A percentile compares a stretch with the other conserved stretches of the same genome.
Conservation (phyloP, 192 early-diverging fungal genomes). For the Rhizophagus prolifer region DNA sequence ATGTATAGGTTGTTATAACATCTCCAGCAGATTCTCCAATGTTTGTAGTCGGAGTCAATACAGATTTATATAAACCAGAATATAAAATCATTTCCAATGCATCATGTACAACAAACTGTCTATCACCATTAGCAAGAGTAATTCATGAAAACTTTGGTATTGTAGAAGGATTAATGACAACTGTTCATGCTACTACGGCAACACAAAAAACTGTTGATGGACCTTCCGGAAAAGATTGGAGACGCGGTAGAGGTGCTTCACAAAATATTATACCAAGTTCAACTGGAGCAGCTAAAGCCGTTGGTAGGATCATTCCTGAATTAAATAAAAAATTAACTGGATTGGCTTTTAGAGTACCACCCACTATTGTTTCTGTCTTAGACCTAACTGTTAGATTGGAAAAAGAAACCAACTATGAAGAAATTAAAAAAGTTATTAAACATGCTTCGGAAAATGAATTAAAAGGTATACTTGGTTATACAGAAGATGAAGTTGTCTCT, state of each 20-base stretch:
- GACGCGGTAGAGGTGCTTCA: conserved; percentile 88
- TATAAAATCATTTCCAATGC: conserved; percentile 94
- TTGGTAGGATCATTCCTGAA: conserved; percentile 92
- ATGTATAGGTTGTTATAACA: conserved; percentile 91
- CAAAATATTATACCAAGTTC: conserved; percentile 98
- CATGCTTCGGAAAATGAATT: conserved; percentile 70
- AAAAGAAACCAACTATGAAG: conserved; percentile 88
- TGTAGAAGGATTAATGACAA: conserved; percentile 97
- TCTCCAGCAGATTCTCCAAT: conserved; percentile 95
- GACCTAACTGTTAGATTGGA: conserved; percentile 91
- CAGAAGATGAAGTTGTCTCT: conserved; percentile 90
- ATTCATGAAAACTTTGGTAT: conserved; percentile 96
- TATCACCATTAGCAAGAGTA: conserved; percentile 96
- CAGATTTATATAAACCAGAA: conserved; percentile 84
- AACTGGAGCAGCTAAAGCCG: conserved; percentile 99
- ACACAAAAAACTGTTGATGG: conserved; percentile 99
- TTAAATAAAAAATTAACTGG: conserved; percentile 97
- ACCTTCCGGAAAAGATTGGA: conserved; percentile 90
- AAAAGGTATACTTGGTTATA: conserved; percentile 92
- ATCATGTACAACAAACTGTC: conserved; percentile 99
- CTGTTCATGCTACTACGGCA: conserved; percentile 97
- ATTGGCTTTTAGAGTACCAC: conserved; percentile 97
- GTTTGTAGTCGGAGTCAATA: conserved; percentile 98
- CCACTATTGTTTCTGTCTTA: conserved; percentile 93
- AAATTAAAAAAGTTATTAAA: conserved; percentile 89